Percentiles rank a stretch among this genome's conserved stretches.
These are phyloP conservation scores for Aplosporella prunicola DNA, from an alignment of 2,329 filamentous ascomycete species.

Conservation along the genomic window DNA sequence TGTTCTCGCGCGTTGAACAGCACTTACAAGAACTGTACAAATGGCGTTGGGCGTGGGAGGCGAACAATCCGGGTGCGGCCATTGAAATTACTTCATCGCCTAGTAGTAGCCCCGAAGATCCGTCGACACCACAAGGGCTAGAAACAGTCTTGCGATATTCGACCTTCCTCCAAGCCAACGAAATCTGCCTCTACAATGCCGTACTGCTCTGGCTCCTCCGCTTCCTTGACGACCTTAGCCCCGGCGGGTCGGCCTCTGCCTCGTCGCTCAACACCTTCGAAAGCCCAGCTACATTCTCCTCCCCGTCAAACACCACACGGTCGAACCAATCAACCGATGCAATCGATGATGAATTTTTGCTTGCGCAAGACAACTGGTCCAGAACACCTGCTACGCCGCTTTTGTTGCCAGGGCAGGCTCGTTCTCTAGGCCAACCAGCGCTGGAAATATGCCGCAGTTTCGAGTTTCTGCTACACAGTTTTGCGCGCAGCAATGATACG, in stretches of 20 bases:
- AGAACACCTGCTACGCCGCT: constrained; percentile 5
- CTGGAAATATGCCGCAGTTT: constrained; percentile 14
- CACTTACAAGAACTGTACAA: constrained; percentile 10
- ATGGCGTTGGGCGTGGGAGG: constrained; percentile 14
- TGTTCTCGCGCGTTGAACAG: constrained; percentile 8
- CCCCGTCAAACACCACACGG: background rate
- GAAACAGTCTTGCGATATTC: constrained; percentile 9
- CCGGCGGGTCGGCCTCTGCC: background rate
- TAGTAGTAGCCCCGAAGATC: background rate
- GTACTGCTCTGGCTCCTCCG: constrained; percentile 11
- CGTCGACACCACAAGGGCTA: constrained; percentile 4
- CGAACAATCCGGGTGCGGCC: constrained; percentile 10
- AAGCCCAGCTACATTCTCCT: background rate
- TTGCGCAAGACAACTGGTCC: background rate
- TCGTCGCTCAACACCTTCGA: background rate
- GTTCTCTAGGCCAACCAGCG: constrained; percentile 9
- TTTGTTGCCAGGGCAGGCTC: constrained; percentile 10
- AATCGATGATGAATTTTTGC: background rate
- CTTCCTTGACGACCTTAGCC: constrained; percentile 8
- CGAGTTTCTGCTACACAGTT: constrained; percentile 9
- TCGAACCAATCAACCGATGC: background rate
- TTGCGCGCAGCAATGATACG: constrained; percentile 3
- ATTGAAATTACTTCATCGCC: constrained; percentile 6
- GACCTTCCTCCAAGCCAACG: constrained; percentile 9
- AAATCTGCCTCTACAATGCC: constrained; percentile 13